phyloP scores from a whole-genome alignment of 176 grass and related monocot species.

The Poa annua region DNA sequence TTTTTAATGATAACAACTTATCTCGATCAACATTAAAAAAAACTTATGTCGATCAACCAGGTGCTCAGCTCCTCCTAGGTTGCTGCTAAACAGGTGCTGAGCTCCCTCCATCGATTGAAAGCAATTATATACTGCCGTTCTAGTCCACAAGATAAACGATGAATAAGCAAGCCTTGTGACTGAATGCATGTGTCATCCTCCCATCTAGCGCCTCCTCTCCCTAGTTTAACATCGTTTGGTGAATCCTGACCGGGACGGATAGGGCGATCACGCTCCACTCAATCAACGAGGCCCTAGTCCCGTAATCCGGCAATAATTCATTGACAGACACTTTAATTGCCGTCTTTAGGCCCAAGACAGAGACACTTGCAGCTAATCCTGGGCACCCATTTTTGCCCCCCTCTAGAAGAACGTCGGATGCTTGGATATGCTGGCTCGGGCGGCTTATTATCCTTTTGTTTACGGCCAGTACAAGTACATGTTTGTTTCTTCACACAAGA shows the following conservation, averaged over 20 bases:
- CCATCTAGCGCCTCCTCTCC: too few species aligned
- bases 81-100: too few species aligned
- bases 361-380: background rate
- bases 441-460: background rate
- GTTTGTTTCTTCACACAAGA: background rate
- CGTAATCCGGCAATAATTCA: slow-evolving; percentile 30
- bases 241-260: background rate
- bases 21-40: too few species aligned
- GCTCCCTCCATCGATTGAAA: too few species aligned
- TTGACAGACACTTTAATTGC: background rate
- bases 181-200: too few species aligned
- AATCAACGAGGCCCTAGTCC: background rate
- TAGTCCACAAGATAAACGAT: background rate
- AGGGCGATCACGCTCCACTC: background rate
- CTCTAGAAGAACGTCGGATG: background rate
- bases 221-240: slow-evolving; percentile 3
- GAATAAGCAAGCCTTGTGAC: background rate
- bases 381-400: background rate
- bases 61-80: too few species aligned
- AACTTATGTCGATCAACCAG: too few species aligned
- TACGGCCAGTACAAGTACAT: background rate
- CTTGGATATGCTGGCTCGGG: slow-evolving; percentile 1
- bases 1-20: too few species aligned
- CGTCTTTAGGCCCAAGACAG: background rate
- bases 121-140: background rate